phyloP scores from a whole-genome alignment of 306 rosid genomes.

The Citrullus colocynthis region DNA sequence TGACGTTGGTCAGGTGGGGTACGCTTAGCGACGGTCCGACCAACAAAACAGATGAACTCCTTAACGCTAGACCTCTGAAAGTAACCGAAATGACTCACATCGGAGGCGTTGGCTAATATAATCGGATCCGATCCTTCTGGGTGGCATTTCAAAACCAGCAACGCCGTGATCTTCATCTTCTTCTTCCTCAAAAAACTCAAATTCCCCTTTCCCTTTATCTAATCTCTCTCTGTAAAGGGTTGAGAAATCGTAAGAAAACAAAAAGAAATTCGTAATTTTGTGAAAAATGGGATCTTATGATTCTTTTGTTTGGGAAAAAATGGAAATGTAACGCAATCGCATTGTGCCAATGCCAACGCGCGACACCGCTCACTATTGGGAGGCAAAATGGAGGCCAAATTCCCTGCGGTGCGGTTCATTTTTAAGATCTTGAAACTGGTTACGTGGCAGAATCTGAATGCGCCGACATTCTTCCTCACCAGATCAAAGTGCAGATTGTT shows the following conservation, averaged over 20 bases:
- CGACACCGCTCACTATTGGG: neutral
- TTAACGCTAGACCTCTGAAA: conserved; percentile 86
- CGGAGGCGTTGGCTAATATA: conserved; percentile 54
- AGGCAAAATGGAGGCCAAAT: neutral
- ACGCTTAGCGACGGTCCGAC: conserved; percentile 93
- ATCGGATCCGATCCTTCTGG: conserved; percentile 86
- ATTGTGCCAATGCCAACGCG: neutral
- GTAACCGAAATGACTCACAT: conserved; percentile 73
- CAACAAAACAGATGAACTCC: conserved; percentile 82
- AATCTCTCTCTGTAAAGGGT: neutral
- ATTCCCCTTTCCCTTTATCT: neutral
- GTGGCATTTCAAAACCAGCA: conserved; percentile 71
- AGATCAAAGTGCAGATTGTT: neutral
- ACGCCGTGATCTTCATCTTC: conserved; percentile 82
- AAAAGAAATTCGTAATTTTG: neutral
- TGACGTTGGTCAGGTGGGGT: conserved; percentile 84
- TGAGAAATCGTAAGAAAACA: neutral
- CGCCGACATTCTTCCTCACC: neutral
- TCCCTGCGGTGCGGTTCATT: neutral
- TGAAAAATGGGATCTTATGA: neutral
- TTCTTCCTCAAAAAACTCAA: neutral
- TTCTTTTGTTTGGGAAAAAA: neutral
- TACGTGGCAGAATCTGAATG: neutral
- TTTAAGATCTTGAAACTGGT: neutral
- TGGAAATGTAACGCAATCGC: neutral